Evolutionary conservation across 768 basidiomycete species (phyloP), one percentile per base, ranked within the genome.

Genomic region (Boletus pseudo-olivaceus): DNA sequence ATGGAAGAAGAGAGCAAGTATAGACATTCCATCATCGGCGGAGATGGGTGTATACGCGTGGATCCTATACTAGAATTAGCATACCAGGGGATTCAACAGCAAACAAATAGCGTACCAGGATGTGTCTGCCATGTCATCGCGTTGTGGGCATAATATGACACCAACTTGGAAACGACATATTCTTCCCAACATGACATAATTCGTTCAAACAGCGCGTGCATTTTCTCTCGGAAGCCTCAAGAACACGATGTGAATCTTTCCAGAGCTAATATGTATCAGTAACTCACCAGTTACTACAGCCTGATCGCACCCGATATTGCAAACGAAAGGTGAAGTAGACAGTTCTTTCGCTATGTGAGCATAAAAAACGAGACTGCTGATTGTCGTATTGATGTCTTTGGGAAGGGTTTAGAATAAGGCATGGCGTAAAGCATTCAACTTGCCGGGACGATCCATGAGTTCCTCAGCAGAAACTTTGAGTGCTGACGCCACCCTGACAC

Each of bases 121-220:
- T 33, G 38, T 47, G 43, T 23, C 29, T 46, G 53, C 49, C 53
- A 35, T 44, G 19, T 42, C 7, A 11, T 56, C 40, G 53, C 32
- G 23, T 50, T 60, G 34, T 43, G 48, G 44, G 27, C 39, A 40
- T 70, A 72, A 54, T 52, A 52, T 11, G 61, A 55, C 20, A 66
- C 57, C 33, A 54, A 27, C 52, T 56, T 57, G 45, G 66, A 63
- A 32, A 82, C 70, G n/a, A 72, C 72, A 47, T 71, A 59, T 30
- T 75, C 67, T 61, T 77, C 75, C 88, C 88, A 88, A 43, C 72
- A 74, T 54, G 76, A 70, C 54, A 84, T 69, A 11, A 81, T 75
- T 26, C 65, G 72, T 43, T 77, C 68, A 56, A 81, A 77, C 7
- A 86, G 62, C 2, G 62, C 63, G 29, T 66, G 58, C 39, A 78